A percentile compares a stretch with the other conserved stretches of the same genome.
These are phyloP conservation scores for Pilatotrama ljubarskyi DNA, from an alignment of 768 basidiomycete genomes.

Conservation along the genomic window DNA sequence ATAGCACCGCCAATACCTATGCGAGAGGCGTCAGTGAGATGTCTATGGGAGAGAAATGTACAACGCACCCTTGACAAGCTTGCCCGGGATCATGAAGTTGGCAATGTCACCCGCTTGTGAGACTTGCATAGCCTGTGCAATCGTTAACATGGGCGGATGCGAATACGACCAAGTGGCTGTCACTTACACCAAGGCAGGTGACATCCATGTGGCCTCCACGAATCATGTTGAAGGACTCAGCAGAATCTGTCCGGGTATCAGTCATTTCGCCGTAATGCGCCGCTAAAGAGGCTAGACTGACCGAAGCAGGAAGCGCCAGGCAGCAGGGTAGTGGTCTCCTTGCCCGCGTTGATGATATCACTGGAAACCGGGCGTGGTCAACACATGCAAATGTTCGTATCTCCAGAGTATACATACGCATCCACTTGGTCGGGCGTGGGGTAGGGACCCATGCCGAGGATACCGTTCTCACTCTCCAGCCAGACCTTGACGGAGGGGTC, in stretches of 20 bases:
- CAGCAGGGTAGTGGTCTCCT: slow-evolving; percentile 87
- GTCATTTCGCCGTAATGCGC: neutral
- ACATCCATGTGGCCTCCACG: slow-evolving; percentile 93
- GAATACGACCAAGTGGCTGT: neutral
- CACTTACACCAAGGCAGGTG: slow-evolving; percentile 80
- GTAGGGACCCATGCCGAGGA: slow-evolving; percentile 85
- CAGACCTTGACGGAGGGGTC: slow-evolving; percentile 74
- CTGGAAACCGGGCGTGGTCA: slow-evolving; percentile 37
- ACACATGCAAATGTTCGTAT: neutral
- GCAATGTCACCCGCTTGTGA: slow-evolving; percentile 89
- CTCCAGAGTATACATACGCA: slow-evolving; percentile 49
- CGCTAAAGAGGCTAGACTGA: slow-evolving; percentile 34
- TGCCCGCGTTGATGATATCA: slow-evolving; percentile 91
- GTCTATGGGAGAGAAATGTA: neutral
- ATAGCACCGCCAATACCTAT: slow-evolving; percentile 91
- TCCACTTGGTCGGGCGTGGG: slow-evolving; percentile 77
- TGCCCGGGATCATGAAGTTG: slow-evolving; percentile 97
- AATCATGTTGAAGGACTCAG: slow-evolving; percentile 95
- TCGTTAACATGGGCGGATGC: neutral
- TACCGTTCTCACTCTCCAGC: slow-evolving; percentile 88
- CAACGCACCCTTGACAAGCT: slow-evolving; percentile 71
- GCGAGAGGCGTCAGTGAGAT: neutral
- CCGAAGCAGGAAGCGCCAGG: slow-evolving; percentile 90
- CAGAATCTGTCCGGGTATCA: slow-evolving; percentile 57
- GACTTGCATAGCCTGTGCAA: slow-evolving; percentile 85